Percentiles rank a stretch among this genome's conserved stretches.
Evolutionary conservation across 2,329 filamentous ascomycete genomes (phyloP).

Genomic region (Arthrobotrys iridis): DNA sequence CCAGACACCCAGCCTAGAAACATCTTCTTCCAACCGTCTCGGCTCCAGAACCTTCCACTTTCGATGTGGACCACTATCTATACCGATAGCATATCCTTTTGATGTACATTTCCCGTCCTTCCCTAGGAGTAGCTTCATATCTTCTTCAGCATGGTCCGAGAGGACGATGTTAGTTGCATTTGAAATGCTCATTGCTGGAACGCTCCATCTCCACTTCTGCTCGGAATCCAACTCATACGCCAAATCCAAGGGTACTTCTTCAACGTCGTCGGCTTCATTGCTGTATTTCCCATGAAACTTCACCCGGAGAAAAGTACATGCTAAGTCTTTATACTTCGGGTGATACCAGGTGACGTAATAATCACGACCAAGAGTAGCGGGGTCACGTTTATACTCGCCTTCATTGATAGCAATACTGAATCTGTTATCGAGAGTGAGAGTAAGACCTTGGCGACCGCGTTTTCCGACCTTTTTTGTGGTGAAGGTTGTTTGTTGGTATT

Average conservation of each 20-base stretch:
- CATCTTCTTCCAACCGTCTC: slow-evolving; percentile 27
- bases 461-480: not conserved
- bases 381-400: slow-evolving; percentile 19
- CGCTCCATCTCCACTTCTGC: slow-evolving; percentile 18
- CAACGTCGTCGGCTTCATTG: not conserved
- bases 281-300: slow-evolving; percentile 6
- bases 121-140: slow-evolving; percentile 10
- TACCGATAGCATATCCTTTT: slow-evolving; percentile 13
- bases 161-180: slow-evolving; percentile 16
- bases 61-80: not conserved
- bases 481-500: not conserved
- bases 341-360: not conserved
- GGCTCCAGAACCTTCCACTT: slow-evolving; percentile 38
- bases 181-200: not conserved
- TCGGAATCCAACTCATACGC: slow-evolving; percentile 27
- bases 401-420: slow-evolving; percentile 37
- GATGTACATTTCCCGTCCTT: slow-evolving; percentile 16
- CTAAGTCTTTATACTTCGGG: not conserved
- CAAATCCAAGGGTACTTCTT: slow-evolving; percentile 5
- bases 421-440: not conserved
- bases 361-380: not conserved
- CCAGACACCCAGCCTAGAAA: slow-evolving; percentile 42
- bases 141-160: slow-evolving; percentile 20
- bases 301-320: slow-evolving; percentile 1
- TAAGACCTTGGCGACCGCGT: not conserved